These are phyloP conservation scores for Heterococcus sp. DNA, from an alignment of 108 stramenopile genomes.

Conservation along the genomic window DNA sequence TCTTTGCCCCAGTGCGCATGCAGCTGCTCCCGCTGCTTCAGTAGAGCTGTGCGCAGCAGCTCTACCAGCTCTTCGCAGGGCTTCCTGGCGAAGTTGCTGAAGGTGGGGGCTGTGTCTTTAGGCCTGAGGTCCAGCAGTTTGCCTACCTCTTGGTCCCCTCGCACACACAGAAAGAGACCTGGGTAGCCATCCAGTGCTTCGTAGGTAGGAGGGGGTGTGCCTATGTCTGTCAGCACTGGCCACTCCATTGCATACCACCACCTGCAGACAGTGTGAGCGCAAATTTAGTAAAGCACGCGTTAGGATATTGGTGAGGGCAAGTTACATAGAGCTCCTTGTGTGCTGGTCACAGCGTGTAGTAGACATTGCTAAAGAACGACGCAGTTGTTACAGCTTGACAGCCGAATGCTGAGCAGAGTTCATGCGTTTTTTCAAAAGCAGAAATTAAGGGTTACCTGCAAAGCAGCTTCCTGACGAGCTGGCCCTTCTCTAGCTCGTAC, in stretches of 20 bases:
- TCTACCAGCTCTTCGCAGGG: slow-evolving; percentile 30
- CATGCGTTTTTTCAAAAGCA: no score
- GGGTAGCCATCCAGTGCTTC: slow-evolving; percentile 88
- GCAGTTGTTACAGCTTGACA: no score
- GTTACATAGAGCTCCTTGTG: no score
- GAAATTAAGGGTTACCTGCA: no score
- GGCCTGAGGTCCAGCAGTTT: slow-evolving; percentile 28
- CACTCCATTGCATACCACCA: slow-evolving; percentile 90
- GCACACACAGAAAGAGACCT: slow-evolving; percentile 78
- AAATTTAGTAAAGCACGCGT: no score
- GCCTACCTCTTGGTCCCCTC: slow-evolving; percentile 31
- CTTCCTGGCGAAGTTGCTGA: slow-evolving; percentile 35
- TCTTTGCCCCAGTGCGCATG: slow-evolving; percentile 26
- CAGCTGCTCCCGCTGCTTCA: slow-evolving; percentile 22
- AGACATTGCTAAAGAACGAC: no score
- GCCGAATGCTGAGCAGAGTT: no score
- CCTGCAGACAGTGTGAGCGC: slow-evolving; percentile 35
- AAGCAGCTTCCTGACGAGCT: neutral
- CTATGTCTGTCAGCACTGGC: slow-evolving; percentile 41
- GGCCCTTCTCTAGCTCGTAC: neutral
- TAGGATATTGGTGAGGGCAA: no score
- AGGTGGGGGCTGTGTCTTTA: slow-evolving; percentile 15
- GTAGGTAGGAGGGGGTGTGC: slow-evolving; percentile 60
- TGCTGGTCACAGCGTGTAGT: no score
- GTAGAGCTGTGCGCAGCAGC: slow-evolving; percentile 17